Evolutionary conservation across 2,329 filamentous ascomycete species (phyloP), one percentile per base, ranked within the genome.

Genomic region (Lithohypha guttulata): DNA sequence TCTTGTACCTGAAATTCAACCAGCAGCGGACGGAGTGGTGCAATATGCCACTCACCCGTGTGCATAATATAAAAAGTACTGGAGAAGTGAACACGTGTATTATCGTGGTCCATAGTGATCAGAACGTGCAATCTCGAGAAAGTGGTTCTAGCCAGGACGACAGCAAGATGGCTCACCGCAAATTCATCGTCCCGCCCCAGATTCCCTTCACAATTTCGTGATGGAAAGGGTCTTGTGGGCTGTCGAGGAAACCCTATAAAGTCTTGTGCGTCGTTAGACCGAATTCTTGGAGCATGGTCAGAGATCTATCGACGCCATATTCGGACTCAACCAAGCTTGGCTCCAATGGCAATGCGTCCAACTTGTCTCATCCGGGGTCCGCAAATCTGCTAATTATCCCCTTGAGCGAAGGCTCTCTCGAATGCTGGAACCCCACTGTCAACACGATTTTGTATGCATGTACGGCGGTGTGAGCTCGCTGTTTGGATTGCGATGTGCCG

Each of bases 301-400:
- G 22, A 6, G 22, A 9, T 39, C 6, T n/a, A 18, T 10, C 8
- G 18, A 23, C 35, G 27, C 35, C 35, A 39, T 17, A 18, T 11
- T 18, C 35, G 26, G 35, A 39, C 22, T 23, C 15, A 39, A 19
- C 20, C 19, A 20, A 23, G 18, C 17, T 31, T 31, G 35, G 26
- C 26, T 39, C 35, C 35, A 39, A 39, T 39, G 13, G 18, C 25
- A 31, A n/a, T 18, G 10, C 8, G 25, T 26, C 25, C 21, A 28
- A 28, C 13, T 18, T n/a, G n/a, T 26, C 20, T 26, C n/a, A 30
- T 4, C 31, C 35, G 35, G 35, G 31, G 35, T 27, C 35, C 35
- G 27, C 35, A 31, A 39, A 39, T 31, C 26, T 39, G 23, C 35
- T 39, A 39, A 31, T 8, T 29, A 29, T 38, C 14, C 31, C 26